phyloP scores from a whole-genome alignment of 441 rosid species.

The Mallotus japonicus region DNA sequence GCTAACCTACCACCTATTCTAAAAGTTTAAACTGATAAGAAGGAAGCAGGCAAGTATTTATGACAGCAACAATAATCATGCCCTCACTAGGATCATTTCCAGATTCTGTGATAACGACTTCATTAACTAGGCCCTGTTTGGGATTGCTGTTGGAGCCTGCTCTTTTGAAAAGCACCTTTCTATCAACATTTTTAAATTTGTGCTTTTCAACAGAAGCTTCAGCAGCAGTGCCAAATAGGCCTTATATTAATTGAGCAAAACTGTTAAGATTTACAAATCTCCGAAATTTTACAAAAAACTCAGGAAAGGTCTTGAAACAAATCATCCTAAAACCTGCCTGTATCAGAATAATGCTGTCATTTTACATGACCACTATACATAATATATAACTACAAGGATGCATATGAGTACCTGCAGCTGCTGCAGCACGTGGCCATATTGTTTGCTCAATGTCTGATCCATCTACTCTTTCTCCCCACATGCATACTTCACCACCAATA shows the following conservation, averaged over 20 bases:
- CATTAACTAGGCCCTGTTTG: not conserved
- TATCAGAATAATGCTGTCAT: not conserved
- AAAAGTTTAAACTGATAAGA: not conserved
- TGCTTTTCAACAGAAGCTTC: too few relatives aligned
- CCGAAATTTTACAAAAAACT: not conserved
- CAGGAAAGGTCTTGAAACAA: not conserved
- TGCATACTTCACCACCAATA: conserved; percentile 79
- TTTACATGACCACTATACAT: not conserved
- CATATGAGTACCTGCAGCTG: conserved; percentile 57
- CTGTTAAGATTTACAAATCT: not conserved
- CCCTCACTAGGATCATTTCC: not conserved
- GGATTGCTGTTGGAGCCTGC: too few relatives aligned
- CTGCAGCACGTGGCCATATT: conserved; percentile 83
- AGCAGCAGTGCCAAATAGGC: too few relatives aligned
- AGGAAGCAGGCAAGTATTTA: not conserved
- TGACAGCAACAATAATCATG: not conserved
- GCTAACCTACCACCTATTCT: not conserved
- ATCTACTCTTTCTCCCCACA: conserved; percentile 76
- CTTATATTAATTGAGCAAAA: not conserved
- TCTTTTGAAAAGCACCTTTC: too few relatives aligned
- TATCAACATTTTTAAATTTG: too few relatives aligned
- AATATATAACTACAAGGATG: not conserved
- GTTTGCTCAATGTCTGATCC: conserved; percentile 68
- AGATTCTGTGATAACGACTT: not conserved
- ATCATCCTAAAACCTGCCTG: not conserved